A percentile compares a stretch with the other conserved stretches of the same genome.
These are phyloP conservation scores for Pythium myriotylum DNA, from an alignment of 352 stramenopile species.

Conservation along the genomic window DNA sequence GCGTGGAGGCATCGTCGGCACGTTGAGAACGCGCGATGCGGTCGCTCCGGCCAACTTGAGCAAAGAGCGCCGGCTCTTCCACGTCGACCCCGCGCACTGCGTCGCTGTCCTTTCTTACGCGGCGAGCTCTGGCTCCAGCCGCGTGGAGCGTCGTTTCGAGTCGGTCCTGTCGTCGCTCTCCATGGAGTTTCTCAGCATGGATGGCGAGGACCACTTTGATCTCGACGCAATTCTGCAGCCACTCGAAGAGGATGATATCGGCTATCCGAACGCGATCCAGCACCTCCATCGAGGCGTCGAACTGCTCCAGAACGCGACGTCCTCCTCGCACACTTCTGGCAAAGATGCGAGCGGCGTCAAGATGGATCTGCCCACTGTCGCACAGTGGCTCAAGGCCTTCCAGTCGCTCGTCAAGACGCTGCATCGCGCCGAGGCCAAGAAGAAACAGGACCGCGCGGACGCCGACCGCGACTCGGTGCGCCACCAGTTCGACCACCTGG, in stretches of 20 bases:
- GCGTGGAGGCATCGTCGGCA: conserved; percentile 52
- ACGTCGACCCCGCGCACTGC: conserved; percentile 68
- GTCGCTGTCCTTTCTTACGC: conserved; percentile 58
- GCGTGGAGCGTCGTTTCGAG: conserved; percentile 40
- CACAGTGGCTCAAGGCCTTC: conserved; percentile 71
- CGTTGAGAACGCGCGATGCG: conserved; percentile 55
- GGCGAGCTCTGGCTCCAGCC: conserved; percentile 32
- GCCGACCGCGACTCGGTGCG: conserved; percentile 12
- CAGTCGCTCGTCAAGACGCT: conserved; percentile 59
- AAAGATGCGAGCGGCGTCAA: conserved; percentile 42
- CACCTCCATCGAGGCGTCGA: conserved; percentile 68
- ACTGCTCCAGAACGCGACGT: conserved; percentile 38
- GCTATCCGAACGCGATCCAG: conserved; percentile 55
- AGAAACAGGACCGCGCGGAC: conserved; percentile 27
- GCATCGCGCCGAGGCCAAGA: conserved; percentile 57
- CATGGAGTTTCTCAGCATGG: conserved; percentile 32
- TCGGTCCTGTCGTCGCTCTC: conserved; percentile 45
- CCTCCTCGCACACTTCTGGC: conserved; percentile 1
- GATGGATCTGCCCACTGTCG: conserved; percentile 53
- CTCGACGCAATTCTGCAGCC: conserved; percentile 44
- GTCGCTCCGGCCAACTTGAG: conserved; percentile 51
- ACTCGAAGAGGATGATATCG: conserved; percentile 58
- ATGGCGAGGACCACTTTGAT: conserved; percentile 25
- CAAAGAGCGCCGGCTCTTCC: conserved; percentile 72
- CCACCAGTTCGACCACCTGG: conserved; percentile 18